These are phyloP conservation scores for Colletotrichum coccodes DNA, from an alignment of 2,329 filamentous ascomycete species.

Conservation along the genomic window DNA sequence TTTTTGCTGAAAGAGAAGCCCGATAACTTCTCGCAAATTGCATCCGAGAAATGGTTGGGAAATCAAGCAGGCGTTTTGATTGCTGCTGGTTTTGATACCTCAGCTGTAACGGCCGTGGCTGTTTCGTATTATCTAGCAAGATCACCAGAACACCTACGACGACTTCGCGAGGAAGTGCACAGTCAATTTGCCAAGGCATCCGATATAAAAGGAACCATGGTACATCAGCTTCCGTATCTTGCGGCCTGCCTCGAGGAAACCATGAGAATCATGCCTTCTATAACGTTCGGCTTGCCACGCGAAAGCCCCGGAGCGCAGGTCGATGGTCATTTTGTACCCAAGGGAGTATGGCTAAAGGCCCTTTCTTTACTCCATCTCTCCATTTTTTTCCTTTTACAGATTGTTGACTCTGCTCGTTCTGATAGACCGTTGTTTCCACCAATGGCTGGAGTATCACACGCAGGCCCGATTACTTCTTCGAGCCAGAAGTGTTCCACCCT, in stretches of 20 bases:
- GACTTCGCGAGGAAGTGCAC: background rate
- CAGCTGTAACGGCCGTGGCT: background rate
- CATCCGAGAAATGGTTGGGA: background rate
- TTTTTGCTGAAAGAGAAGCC: conserved; percentile 1
- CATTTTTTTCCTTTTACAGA: too few species aligned
- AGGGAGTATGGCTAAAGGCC: background rate
- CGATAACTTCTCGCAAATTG: background rate
- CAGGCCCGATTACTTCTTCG: background rate
- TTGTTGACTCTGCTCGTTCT: too few species aligned
- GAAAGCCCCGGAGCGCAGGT: background rate
- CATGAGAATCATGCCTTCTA: background rate
- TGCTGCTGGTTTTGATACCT: background rate
- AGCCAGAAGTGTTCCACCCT: background rate
- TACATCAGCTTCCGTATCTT: background rate
- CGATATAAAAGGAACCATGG: background rate
- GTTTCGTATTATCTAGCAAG: background rate
- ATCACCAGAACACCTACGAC: background rate
- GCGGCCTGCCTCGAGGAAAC: conserved; percentile 1
- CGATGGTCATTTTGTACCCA: background rate
- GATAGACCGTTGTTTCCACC: background rate
- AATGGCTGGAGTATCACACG: conserved; percentile 6
- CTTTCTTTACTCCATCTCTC: background rate
- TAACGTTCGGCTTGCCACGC: background rate
- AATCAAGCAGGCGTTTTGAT: conserved; percentile 1
- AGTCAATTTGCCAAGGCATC: background rate